Evolutionary conservation across 2,329 filamentous ascomycete genomes (phyloP).

Genomic region (Ilyonectria mors-panacis): DNA sequence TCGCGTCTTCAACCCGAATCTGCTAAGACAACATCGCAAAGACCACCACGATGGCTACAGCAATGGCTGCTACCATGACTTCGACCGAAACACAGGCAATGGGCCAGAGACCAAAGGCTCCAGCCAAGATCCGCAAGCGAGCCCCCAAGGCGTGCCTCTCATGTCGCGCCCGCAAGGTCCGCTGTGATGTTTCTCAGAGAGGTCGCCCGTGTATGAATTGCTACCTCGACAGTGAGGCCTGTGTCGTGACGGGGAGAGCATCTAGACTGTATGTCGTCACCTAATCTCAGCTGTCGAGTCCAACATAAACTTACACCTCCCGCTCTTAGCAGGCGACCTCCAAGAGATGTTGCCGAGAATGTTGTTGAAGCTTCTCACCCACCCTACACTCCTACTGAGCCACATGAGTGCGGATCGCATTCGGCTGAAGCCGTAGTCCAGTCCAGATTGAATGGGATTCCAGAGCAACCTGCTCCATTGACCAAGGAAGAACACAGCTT

Average conservation of each 20-base stretch:
- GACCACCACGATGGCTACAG: background rate
- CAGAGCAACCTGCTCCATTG: conserved; percentile 3
- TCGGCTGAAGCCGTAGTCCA: conserved; percentile 34
- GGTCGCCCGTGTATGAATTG: conserved; percentile 68
- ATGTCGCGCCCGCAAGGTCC: conserved; percentile 66
- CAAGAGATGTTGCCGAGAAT: conserved; percentile 22
- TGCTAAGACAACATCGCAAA: background rate
- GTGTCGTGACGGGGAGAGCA: conserved; percentile 57
- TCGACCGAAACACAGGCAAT: conserved; percentile 38
- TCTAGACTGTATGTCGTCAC: conserved; percentile 28
- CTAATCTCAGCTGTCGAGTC: background rate
- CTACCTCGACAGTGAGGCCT: conserved; percentile 64
- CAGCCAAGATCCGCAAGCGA: conserved; percentile 59
- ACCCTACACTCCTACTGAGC: conserved; percentile 21
- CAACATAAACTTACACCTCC: conserved; percentile 1
- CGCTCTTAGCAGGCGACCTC: conserved; percentile 18
- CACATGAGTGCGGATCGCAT: conserved; percentile 19
- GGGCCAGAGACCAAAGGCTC: conserved; percentile 50
- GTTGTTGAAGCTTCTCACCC: conserved; percentile 17
- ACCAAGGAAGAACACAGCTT: background rate
- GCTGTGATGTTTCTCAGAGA: conserved; percentile 65
- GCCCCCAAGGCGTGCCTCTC: conserved; percentile 66
- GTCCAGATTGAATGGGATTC: conserved; percentile 26
- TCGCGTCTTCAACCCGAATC: background rate
- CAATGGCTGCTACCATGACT: conserved; percentile 26